Evolutionary conservation across 2,329 filamentous ascomycete genomes (phyloP).

Genomic region (Aspergillus sp.): DNA sequence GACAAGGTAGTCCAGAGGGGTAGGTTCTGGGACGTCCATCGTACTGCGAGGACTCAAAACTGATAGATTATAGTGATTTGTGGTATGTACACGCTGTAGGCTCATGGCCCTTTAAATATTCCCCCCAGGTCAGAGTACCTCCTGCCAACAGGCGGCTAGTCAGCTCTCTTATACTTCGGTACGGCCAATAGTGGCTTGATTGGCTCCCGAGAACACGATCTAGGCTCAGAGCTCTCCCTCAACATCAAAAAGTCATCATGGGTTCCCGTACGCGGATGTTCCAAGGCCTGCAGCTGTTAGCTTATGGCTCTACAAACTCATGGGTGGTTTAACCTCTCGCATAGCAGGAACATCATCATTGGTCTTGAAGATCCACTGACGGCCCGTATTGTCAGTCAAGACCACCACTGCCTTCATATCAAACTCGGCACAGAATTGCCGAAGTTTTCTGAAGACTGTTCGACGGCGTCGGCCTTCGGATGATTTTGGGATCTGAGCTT

Average conservation of each 20-base stretch:
- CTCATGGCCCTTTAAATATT: too few relatives aligned
- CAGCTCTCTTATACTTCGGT: too few relatives aligned
- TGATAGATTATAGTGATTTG: too few relatives aligned
- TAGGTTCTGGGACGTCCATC: conserved; percentile 1
- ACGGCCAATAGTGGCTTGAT: too few relatives aligned
- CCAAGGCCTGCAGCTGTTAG: conserved; percentile 9
- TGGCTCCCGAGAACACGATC: too few relatives aligned
- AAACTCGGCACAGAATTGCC: conserved; percentile 13
- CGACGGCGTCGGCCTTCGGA: conserved; percentile 15
- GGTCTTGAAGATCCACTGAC: conserved; percentile 23
- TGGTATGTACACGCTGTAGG: too few relatives aligned
- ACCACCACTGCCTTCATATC: conserved; percentile 13
- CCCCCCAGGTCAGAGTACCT: too few relatives aligned
- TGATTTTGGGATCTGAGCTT: neutral
- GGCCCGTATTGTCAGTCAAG: conserved; percentile 12
- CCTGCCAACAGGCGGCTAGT: too few relatives aligned
- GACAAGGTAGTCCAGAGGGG: conserved; percentile 15
- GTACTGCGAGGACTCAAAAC: neutral
- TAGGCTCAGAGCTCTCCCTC: neutral
- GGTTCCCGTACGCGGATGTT: conserved; percentile 14
- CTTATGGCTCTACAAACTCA: neutral
- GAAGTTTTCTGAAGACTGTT: conserved; percentile 18
- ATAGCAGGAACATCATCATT: conserved; percentile 12
- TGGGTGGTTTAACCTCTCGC: conserved; percentile 2
- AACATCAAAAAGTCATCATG: conserved; percentile 17